phyloP scores from a whole-genome alignment of 2,329 filamentous ascomycete species.

The Colletotrichum spaethianum region DNA sequence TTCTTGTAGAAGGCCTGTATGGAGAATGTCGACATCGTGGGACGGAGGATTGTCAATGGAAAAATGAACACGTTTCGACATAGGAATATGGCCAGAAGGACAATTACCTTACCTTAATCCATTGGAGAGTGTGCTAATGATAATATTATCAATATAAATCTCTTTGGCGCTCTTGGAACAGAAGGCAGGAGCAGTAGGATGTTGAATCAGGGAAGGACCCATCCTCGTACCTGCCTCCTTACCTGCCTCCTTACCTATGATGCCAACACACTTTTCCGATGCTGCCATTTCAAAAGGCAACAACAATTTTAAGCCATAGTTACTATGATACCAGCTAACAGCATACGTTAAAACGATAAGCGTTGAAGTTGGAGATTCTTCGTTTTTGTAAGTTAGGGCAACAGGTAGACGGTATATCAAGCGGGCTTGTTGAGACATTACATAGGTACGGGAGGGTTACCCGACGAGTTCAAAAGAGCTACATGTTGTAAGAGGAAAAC shows the following conservation, averaged over 20 bases:
- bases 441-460: neutral
- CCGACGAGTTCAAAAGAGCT: neutral
- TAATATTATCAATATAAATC: too few species aligned
- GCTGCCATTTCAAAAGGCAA: fast-evolving
- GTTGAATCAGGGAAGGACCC: neutral
- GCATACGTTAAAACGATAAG: neutral
- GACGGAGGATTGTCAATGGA: neutral
- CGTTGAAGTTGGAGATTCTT: too few species aligned
- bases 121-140: too few species aligned
- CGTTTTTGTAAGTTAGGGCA: too few species aligned
- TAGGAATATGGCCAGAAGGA: neutral
- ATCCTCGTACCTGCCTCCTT: neutral
- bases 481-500: too few species aligned
- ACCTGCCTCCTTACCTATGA: neutral
- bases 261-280: neutral
- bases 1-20: slow-evolving; percentile 54
- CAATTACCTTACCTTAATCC: too few species aligned
- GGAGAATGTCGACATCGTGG: slow-evolving; percentile 45
- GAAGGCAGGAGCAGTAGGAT: neutral
- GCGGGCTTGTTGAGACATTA: neutral
- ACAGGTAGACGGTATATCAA: neutral
- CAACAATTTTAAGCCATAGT: too few species aligned
- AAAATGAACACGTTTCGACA: neutral
- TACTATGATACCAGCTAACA: neutral
- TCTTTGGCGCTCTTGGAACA: neutral